Conservation (phyloP, 2,329 filamentous ascomycete genomes). For the Ophiognomonia clavigignenti-juglandacearum region DNA sequence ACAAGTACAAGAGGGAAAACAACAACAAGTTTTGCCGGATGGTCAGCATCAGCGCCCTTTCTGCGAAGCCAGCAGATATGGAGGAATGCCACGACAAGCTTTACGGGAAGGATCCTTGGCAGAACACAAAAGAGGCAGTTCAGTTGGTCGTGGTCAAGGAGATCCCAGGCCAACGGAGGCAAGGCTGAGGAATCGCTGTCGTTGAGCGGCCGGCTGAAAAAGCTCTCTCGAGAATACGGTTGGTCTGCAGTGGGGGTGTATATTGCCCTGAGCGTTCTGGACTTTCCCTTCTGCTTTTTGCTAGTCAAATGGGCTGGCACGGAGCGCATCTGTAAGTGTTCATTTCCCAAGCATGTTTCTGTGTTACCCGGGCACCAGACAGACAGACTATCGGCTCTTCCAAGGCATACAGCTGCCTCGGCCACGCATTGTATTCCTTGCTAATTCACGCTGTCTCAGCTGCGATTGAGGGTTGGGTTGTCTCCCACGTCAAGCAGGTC, state of each 20-base stretch:
- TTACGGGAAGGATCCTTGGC: not conserved
- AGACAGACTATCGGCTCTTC: too few species aligned
- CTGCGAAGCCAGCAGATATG: not conserved
- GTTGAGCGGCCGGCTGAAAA: slow-evolving; percentile 69
- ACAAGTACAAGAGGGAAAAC: not conserved
- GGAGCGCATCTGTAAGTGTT: slow-evolving; percentile 69
- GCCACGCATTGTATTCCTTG: not conserved
- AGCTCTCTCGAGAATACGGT: slow-evolving; percentile 86
- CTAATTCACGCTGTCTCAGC: slow-evolving; percentile 32
- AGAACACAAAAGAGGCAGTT: slow-evolving; percentile 9
- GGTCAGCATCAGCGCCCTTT: not conserved
- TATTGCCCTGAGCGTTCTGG: slow-evolving; percentile 71
- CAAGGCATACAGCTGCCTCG: too few species aligned
- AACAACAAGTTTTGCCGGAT: not conserved
- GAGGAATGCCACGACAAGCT: not conserved
- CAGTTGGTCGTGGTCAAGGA: slow-evolving; percentile 12
- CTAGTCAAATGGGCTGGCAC: slow-evolving; percentile 78
- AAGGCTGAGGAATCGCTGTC: slow-evolving; percentile 30
- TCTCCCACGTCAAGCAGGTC: slow-evolving; percentile 52
- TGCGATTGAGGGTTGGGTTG: slow-evolving; percentile 61
- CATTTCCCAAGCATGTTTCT: too few species aligned
- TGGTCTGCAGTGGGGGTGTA: slow-evolving; percentile 95
- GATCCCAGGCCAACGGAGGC: not conserved
- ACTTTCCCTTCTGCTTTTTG: slow-evolving; percentile 94
- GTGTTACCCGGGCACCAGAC: too few species aligned